phyloP scores from a whole-genome alignment of 225 moss, liverwort and hornwort species.

The Marchantia polymorpha region DNA sequence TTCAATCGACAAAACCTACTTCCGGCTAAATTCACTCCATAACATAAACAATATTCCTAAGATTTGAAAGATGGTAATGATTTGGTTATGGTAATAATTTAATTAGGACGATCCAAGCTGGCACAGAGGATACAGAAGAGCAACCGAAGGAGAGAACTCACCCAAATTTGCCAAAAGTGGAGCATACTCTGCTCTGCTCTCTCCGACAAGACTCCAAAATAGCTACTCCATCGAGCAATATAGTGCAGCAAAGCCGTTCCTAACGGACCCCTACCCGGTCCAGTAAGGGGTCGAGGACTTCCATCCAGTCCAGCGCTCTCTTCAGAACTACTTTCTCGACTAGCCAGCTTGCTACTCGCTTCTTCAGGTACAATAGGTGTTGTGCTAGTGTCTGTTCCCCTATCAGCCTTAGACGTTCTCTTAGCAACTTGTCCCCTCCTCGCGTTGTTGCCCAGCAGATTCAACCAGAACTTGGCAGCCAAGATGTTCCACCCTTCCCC shows the following conservation, averaged over 20 bases:
- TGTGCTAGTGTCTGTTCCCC: constrained; percentile 32
- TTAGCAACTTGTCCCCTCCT: constrained; percentile 54
- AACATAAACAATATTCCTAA: no score
- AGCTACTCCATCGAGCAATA: constrained; percentile 76
- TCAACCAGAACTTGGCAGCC: constrained; percentile 82
- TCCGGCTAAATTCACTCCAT: no score
- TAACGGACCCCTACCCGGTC: constrained; percentile 77
- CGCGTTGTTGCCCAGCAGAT: constrained; percentile 60
- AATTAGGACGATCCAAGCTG: no score
- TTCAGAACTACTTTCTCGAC: constrained; percentile 41
- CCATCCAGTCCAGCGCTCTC: constrained; percentile 58
- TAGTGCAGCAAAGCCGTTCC: constrained; percentile 82
- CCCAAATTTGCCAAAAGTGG: constrained; percentile 97
- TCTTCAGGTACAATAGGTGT: constrained; percentile 39
- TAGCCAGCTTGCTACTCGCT: constrained; percentile 34
- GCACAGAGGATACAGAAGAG: not conserved
- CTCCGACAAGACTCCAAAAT: constrained; percentile 65
- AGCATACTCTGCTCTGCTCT: constrained; percentile 73
- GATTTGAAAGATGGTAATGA: no score
- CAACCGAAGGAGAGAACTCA: constrained; percentile 41
- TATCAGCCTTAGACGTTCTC: constrained; percentile 41
- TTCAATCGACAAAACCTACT: no score
- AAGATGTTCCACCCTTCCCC: constrained; percentile 65
- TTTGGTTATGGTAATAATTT: no score
- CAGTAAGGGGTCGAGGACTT: constrained; percentile 60